Percentiles rank a stretch among this genome's conserved stretches.
phyloP scores from a whole-genome alignment of 129 eudicot species.

The Lactuca saligna region DNA sequence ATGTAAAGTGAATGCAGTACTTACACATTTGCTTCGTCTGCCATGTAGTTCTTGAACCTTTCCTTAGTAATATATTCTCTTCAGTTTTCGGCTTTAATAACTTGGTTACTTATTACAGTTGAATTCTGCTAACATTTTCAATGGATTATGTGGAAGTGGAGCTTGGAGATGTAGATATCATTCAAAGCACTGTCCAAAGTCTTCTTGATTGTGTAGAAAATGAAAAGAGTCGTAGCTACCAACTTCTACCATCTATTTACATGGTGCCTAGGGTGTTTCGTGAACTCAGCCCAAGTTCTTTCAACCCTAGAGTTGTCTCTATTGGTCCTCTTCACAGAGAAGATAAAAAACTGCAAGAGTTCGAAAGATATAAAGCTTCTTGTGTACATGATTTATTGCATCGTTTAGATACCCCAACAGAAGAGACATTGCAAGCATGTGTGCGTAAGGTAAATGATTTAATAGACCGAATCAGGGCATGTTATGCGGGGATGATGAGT shows the following conservation, averaged over 20 bases:
- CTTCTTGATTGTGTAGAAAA: background rate
- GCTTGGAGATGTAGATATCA: background rate
- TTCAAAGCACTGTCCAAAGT: background rate
- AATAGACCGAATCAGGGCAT: background rate
- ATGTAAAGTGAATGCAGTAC: too few relatives aligned
- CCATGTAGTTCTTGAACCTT: too few relatives aligned
- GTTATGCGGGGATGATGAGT: background rate
- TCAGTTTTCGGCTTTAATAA: too few relatives aligned
- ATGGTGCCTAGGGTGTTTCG: conserved; percentile 5
- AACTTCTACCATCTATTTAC: conserved; percentile 11
- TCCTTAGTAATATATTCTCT: too few relatives aligned
- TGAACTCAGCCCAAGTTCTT: background rate
- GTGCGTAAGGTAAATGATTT: background rate
- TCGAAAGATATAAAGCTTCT: background rate
- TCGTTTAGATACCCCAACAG: background rate
- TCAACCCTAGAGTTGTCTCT: background rate
- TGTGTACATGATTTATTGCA: background rate
- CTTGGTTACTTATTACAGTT: too few relatives aligned
- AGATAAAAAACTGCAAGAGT: background rate
- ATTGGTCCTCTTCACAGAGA: conserved; percentile 13
- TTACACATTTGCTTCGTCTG: too few relatives aligned
- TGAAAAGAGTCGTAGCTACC: background rate
- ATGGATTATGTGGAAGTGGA: too few relatives aligned
- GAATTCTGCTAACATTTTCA: too few relatives aligned
- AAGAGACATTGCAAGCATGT: background rate